Percentiles rank a stretch among this genome's conserved stretches.
phyloP scores from a whole-genome alignment of 352 stramenopile species.

The Phytophthora tentaculata region DNA sequence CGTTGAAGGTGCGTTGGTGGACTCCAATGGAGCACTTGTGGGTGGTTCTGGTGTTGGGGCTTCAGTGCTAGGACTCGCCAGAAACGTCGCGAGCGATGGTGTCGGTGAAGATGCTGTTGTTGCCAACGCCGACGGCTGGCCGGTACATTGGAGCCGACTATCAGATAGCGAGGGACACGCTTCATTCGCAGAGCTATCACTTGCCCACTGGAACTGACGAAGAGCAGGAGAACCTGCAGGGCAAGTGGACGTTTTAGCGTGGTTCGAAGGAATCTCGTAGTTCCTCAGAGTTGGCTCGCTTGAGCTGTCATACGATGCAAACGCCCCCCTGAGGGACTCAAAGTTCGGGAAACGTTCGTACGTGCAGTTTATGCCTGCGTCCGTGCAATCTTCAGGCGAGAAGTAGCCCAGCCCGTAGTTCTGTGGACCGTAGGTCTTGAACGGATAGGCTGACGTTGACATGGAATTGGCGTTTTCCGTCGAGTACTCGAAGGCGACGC shows the following conservation, averaged over 20 bases:
- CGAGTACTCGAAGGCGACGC: constrained; percentile 82
- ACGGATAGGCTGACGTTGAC: constrained; percentile 62
- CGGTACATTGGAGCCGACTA: constrained; percentile 14
- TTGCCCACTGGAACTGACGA: constrained; percentile 27
- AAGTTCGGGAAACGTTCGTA: constrained; percentile 78
- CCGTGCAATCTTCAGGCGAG: constrained; percentile 67
- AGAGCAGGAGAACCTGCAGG: constrained; percentile 24
- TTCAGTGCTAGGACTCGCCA: constrained; percentile 1
- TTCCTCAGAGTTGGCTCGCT: constrained; percentile 37
- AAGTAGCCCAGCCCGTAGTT: constrained; percentile 88
- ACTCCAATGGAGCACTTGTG: neutral
- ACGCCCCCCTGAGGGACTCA: constrained; percentile 52
- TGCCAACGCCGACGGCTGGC: neutral
- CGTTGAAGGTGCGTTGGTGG: neutral
- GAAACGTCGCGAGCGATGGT: neutral
- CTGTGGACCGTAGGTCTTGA: constrained; percentile 61
- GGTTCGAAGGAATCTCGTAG: constrained; percentile 33
- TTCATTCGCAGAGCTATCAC: constrained; percentile 27
- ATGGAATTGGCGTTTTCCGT: constrained; percentile 81
- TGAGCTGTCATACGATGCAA: constrained; percentile 40
- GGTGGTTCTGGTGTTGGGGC: neutral
- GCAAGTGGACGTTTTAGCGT: constrained; percentile 25
- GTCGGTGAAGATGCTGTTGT: neutral
- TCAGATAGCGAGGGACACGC: constrained; percentile 7
- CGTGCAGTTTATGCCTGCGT: constrained; percentile 44